These are phyloP conservation scores for Phytophthora boehmeriae DNA, from an alignment of 352 stramenopile genomes.

Conservation along the genomic window DNA sequence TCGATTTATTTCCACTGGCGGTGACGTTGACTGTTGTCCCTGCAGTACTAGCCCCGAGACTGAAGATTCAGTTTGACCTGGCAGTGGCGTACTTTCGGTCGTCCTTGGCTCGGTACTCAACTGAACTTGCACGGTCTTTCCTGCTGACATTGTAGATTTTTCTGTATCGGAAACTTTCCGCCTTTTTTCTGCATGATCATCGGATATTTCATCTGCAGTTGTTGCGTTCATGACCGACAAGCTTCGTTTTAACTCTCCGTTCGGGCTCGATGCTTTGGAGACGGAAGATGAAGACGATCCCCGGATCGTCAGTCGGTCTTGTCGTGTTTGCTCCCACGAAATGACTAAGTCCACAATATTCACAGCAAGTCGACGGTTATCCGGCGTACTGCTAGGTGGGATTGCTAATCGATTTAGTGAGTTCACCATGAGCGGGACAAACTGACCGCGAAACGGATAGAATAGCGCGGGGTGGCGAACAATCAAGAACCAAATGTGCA, in stretches of 20 bases:
- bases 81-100: conserved; percentile 7
- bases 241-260: conserved; percentile 47
- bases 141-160: conserved; percentile 13
- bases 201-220: conserved; percentile 13
- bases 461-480: conserved; percentile 95
- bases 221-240: conserved; percentile 21
- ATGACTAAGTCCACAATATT: conserved; percentile 96
- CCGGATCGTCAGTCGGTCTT: conserved; percentile 60
- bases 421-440: conserved; percentile 97
- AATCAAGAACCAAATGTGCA: conserved; percentile 98
- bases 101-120: conserved; percentile 9
- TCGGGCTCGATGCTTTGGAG: conserved; percentile 19
- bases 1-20: conserved; percentile 29
- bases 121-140: conserved; percentile 24
- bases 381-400: conserved; percentile 90
- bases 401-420: conserved; percentile 96
- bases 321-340: conserved; percentile 92
- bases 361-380: conserved; percentile 94
- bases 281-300: conserved; percentile 9
- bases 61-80: conserved; percentile 5
- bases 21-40: conserved; percentile 21
- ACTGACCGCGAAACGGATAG: conserved; percentile 90
- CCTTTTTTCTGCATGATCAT: conserved; percentile 48
- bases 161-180: conserved; percentile 44
- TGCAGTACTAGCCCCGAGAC: conserved; percentile 9